Percentiles rank a stretch among this genome's conserved stretches.
phyloP scores from a whole-genome alignment of 176 grass and related monocot species.

The Juncus inflexus region DNA sequence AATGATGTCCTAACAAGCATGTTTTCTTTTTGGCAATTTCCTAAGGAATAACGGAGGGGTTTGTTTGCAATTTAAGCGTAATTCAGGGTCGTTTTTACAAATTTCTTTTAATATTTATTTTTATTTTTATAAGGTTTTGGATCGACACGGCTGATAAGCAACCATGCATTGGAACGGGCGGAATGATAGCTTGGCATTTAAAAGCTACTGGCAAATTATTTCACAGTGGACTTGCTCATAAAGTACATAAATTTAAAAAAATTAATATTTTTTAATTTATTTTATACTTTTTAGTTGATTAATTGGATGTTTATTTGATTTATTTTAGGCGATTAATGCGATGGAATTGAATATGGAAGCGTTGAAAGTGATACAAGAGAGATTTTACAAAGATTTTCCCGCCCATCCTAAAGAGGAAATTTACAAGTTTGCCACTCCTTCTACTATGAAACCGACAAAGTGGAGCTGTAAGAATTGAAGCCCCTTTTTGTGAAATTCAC shows the following conservation, averaged over 20 bases:
- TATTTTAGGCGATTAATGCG: conserved; percentile 71
- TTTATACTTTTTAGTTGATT: neutral
- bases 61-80: no score
- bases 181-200: conserved; percentile 83
- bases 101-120: conserved; percentile 17
- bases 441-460: conserved; percentile 97
- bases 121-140: conserved; percentile 59
- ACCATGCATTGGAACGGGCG: conserved; percentile 84
- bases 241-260: conserved; percentile 36
- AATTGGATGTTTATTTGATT: neutral
- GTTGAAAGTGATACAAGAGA: conserved; percentile 72
- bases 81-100: neutral
- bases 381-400: conserved; percentile 81
- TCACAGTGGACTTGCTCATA: conserved; percentile 93
- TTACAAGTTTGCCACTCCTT: conserved; percentile 93
- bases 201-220: conserved; percentile 88
- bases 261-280: neutral
- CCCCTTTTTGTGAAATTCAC: no score
- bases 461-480: conserved; percentile 64
- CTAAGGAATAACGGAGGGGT: no score
- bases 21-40: no score
- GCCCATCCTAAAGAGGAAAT: conserved; percentile 60
- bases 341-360: conserved; percentile 93
- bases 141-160: conserved; percentile 95
- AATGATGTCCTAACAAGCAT: no score